Percentiles rank a stretch among this genome's conserved stretches.
Conservation (phyloP, 1,284 basidiomycete species). For the Testicularia cyperi region DNA sequence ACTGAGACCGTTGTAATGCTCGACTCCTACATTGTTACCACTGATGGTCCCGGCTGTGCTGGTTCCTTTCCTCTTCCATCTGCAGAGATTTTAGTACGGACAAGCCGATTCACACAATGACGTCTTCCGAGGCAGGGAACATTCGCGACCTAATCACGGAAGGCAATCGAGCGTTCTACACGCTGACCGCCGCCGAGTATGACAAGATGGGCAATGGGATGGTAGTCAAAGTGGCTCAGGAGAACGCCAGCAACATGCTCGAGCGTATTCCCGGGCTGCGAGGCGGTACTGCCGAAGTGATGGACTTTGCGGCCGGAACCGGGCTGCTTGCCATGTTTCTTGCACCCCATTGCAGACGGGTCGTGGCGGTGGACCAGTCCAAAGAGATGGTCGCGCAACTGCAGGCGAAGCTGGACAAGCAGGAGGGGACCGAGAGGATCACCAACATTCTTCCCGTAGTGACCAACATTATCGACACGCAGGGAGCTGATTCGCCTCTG, state of each 20-base stretch:
- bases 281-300: constrained; percentile 4
- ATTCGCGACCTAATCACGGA: constrained; percentile 15
- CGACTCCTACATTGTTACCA: no score
- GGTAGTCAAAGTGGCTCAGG: constrained; percentile 19
- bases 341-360: constrained; percentile 16
- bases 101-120: no score
- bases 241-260: constrained; percentile 30
- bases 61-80: no score
- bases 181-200: constrained; percentile 31
- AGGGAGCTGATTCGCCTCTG: background rate
- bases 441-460: constrained; percentile 9
- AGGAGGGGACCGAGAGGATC: constrained; percentile 1
- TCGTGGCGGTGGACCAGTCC: constrained; percentile 29
- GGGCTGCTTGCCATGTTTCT: constrained; percentile 30
- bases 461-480: background rate
- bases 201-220: constrained; percentile 26
- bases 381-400: constrained; percentile 29
- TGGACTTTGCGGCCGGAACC: constrained; percentile 36
- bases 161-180: constrained; percentile 37
- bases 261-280: constrained; percentile 13
- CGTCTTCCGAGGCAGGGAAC: background rate
- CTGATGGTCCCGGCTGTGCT: no score
- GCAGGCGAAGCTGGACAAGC: constrained; percentile 18
- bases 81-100: no score
- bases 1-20: no score